phyloP scores from a whole-genome alignment of 345 rosid genomes.

The Hevea brasiliensis region DNA sequence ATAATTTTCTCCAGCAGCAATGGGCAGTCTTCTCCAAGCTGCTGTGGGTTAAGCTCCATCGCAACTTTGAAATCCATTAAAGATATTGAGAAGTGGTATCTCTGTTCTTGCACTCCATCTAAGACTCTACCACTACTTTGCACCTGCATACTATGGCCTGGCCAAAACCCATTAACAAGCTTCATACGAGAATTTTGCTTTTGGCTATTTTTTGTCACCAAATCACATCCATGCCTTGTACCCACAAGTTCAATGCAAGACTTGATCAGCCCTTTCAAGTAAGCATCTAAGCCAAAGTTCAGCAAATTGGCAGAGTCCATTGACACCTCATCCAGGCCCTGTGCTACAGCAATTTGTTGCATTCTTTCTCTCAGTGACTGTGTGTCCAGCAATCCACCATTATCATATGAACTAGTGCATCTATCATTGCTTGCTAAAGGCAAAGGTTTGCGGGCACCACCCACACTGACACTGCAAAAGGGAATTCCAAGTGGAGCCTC shows the following conservation, averaged over 20 bases:
- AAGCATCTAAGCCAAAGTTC: conserved; percentile 39
- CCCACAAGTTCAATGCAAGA: conserved; percentile 43
- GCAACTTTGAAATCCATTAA: conserved; percentile 41
- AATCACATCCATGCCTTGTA: conserved; percentile 28
- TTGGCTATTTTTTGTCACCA: conserved; percentile 14
- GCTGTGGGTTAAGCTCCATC: conserved; percentile 50
- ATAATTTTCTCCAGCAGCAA: conserved; percentile 46
- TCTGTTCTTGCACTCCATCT: conserved; percentile 28
- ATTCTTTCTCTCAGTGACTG: conserved; percentile 38
- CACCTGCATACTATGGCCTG: conserved; percentile 24
- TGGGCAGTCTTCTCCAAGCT: conserved; percentile 54
- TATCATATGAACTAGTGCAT: conserved; percentile 26
- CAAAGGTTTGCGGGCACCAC: conserved; percentile 25
- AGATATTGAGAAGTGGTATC: conserved; percentile 20
- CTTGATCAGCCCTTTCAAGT: conserved; percentile 43
- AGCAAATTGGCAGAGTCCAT: conserved; percentile 44
- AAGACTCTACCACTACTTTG: conserved; percentile 7
- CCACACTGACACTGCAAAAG: conserved; percentile 30
- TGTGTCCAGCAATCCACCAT: conserved; percentile 39
- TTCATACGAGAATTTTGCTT: conserved; percentile 26
- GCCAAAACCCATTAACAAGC: conserved; percentile 33
- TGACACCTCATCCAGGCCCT: conserved; percentile 46
- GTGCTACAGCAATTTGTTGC: conserved; percentile 40
- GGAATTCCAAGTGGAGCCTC: conserved; percentile 47
- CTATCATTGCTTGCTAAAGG: conserved; percentile 15